Evolutionary conservation across 1,139 yeast species (phyloP), one percentile per base, ranked within the genome.

Genomic region (Pichia sp.): DNA sequence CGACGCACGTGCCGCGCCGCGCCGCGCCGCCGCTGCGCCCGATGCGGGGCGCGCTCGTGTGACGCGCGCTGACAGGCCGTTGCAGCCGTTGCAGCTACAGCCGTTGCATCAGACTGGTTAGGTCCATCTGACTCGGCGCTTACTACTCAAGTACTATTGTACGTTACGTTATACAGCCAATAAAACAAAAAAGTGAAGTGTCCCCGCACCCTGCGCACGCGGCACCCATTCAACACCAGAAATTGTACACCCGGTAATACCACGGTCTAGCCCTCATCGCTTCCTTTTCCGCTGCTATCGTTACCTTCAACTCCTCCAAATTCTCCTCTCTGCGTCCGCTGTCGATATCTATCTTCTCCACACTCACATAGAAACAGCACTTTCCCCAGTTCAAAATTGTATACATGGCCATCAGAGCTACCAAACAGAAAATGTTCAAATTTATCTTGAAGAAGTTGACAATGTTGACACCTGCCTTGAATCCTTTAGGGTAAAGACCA

Each of bases 281-380:
- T 30, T 70, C 75, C 46, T 62, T 69, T 60, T 77, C 83, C 52
- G 71, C 73, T 23, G 70, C 71, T 55, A 77, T n/a, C 4, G 17
- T 14, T 14, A 11, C 77, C 57, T 68, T 74, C 53, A 76, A 63
- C 28, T 74, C 64, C 46, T 77, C 83, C 54, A 77, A 60, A 56
- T 79, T 83, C 40, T 72, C 64, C 45, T 69, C 76, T 55, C 77
- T 71, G 70, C 84, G 74, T 48, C 83, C 84, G n/a, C 79, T 66
- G 50, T 77, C 82, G 42, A 79, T 58, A 55, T 79, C 85, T 51
- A 79, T 69, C 37, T 76, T 74, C 36, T 61, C 57, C 12, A 41
- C 28, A 21, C 28, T 35, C 14, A 51, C 24, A 24, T 24, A 41
- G 69, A 41, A 42, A 5, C 11, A n/a, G 20, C 42, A 24, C 4